Conservation (phyloP, 2,329 filamentous ascomycete genomes). For the Botryotinia narcissicola region DNA sequence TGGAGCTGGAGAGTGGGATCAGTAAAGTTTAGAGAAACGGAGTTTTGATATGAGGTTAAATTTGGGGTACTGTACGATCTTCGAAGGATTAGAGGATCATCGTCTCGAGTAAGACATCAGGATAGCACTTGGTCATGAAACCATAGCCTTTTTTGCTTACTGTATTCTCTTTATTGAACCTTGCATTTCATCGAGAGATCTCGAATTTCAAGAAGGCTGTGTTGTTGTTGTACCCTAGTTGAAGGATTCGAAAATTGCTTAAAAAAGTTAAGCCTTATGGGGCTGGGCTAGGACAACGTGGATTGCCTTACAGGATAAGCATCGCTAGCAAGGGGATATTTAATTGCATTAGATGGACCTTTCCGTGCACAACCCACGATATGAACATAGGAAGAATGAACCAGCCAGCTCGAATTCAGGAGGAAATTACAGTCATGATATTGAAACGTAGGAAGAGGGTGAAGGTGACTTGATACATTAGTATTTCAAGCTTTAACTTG, state of each 20-base stretch:
- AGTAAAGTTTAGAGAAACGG: neutral
- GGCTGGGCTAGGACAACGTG: neutral
- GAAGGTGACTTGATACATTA: neutral
- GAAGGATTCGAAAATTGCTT: constrained; percentile 12
- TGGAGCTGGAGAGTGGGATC: neutral
- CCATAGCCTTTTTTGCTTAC: neutral
- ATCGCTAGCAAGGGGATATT: neutral
- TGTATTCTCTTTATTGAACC: neutral
- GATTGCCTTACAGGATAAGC: neutral
- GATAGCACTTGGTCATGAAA: neutral
- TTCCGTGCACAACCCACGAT: neutral
- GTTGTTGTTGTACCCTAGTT: neutral
- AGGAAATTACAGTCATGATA: neutral
- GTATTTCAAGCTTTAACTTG: neutral
- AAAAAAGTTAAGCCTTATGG: constrained; percentile 1
- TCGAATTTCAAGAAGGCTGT: neutral
- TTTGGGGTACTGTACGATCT: neutral
- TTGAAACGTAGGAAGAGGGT: neutral
- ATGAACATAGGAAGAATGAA: neutral
- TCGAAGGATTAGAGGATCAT: neutral
- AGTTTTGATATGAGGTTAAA: neutral
- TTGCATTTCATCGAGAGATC: neutral
- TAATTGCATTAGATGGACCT: neutral
- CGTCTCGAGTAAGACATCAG: neutral
- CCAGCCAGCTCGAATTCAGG: neutral